Evolutionary conservation across 306 rosid genomes (phyloP), one percentile per base, ranked within the genome.

Genomic region (Comarum palustre): DNA sequence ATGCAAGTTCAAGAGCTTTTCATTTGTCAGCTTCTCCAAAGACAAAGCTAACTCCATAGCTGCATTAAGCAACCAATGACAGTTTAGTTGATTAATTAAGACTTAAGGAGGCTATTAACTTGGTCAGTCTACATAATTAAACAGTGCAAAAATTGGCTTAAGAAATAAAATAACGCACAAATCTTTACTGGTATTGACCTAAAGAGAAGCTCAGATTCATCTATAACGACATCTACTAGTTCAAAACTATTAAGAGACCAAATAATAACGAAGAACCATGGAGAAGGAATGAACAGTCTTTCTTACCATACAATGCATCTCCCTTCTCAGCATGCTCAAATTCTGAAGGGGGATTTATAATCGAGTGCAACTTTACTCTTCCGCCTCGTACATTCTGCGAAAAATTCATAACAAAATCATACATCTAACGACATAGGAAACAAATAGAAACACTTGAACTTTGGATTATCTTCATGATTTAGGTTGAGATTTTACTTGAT

Each of bases 21-120:
- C 91, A 81, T 87, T 87, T 7, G 91, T 88, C 61, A 91, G 83
- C 88, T 91, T 94, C 87, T 94, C 99, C 78, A 91, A 75, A 46
- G 99, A 88, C 48, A 94, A 60, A 7, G 90, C 88, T 3, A 94
- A 93, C 76, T 94, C 97, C 97, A 89, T 94, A 45, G 97, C 97
- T 94, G 87, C 78, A 81, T 71, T 14, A 71, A 41, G 15, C 29
- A 27, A 57, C 20, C 51, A 34, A 24, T 4, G 70, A 63, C 19
- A 46, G 9, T 2, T 3, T 3, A 14, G 20, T 58, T 20, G 2
- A 13, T 11, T 46, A 8, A 25, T 31, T 31, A 31, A 3, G 34
- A 31, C 34, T 31, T 31, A 31, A n/a, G 34, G 41, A 41, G 45
- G 2, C 7, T 29, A 27, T 58, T 19, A 13, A 29, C 39, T 29